Base-by-base conservation (phyloP, 1,284 basidiomycete genomes). In the Marasmius fiardii region DNA sequence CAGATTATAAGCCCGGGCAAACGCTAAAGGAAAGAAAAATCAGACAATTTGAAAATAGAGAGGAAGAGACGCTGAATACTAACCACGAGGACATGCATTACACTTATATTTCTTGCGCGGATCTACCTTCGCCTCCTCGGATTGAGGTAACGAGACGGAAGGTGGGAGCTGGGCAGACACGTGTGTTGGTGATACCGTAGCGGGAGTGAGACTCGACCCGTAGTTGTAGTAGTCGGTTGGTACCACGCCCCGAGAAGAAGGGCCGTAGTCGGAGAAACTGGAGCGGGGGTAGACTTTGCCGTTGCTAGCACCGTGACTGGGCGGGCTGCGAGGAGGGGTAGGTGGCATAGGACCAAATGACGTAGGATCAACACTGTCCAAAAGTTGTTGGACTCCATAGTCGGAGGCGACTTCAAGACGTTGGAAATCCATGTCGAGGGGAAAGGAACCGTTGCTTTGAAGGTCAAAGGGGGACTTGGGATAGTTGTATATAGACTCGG, bases 1-100 rank as follows among this genome's bases (percentile, higher is more conserved):
- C 56, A 95, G 72, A 64, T 95, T 95, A 71, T 90, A 95, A 0
- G 91, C 91, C n/a, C 92, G 79, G 20, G 92, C 92, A 64, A 95
- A 95, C 0, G 90, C 92, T 87, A n/a, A n/a, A n/a, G 59, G 43
- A 52, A 56, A 58, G 37, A 48, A 50, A 49, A n/a, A 52, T 16
- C 43, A 26, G 43, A 57, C 49, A 47, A 53, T 28, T 24, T 48
- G 37, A 12, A 51, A 34, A 20, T 39, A 16, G 24, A 43, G 14
- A 39, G 35, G 34, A 14, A 21, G 16, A 51, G 53, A 50, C 48
- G 35, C 50, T 54, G 43, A 60, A 64, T 31, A 69, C 69, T 48
- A 67, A 90, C 89, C 80, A 75, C 89, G 75, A 21, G 85, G 83
- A 68, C 90, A 92, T 24, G 77, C 76, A 11, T 78, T 70, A 65